Evolutionary conservation across 1,284 basidiomycete species (phyloP).

Genomic region (Paramarasmius palmivorus): DNA sequence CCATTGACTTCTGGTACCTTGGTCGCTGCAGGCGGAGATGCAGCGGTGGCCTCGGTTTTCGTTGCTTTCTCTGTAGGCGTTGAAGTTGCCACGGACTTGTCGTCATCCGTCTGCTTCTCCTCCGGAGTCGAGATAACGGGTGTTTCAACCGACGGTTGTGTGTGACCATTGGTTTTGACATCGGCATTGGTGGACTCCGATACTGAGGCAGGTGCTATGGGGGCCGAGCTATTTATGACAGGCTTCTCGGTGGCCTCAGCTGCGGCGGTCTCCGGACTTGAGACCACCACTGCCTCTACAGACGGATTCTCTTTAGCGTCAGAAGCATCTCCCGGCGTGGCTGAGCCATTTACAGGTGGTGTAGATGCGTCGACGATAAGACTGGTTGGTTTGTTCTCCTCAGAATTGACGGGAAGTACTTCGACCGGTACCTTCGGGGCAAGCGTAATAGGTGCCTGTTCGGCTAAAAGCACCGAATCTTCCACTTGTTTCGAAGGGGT

Average conservation of each 20-base stretch:
- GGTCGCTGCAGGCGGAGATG: neutral
- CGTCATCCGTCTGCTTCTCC: neutral
- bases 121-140: too few species aligned
- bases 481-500: slow-evolving; percentile 6
- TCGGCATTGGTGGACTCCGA: too few species aligned
- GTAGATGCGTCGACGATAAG: neutral
- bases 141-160: too few species aligned
- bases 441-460: neutral
- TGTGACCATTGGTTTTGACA: too few species aligned
- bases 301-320: too few species aligned
- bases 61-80: neutral
- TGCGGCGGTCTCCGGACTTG: too few species aligned
- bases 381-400: neutral
- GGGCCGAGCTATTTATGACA: too few species aligned
- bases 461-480: neutral
- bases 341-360: neutral
- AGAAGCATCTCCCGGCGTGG: slow-evolving; percentile 7
- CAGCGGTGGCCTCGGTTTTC: neutral
- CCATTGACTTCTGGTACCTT: neutral
- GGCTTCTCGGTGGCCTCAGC: too few species aligned
- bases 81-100: neutral
- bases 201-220: too few species aligned
- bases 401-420: neutral
- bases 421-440: neutral
- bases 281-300: too few species aligned